These are phyloP conservation scores for Lactarius indigo DNA, from an alignment of 768 basidiomycete species.

Conservation along the genomic window DNA sequence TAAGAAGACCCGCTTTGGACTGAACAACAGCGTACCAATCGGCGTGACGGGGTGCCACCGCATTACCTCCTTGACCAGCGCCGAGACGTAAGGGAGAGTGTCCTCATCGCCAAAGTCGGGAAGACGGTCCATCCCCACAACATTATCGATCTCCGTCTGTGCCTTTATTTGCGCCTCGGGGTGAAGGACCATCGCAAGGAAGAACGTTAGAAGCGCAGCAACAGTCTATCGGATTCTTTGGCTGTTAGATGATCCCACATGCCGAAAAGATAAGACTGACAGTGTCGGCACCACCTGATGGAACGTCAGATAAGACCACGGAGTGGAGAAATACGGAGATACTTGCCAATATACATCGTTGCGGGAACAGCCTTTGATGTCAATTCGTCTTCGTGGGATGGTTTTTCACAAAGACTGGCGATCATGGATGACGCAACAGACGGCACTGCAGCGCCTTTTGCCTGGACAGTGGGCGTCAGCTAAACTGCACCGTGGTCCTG, in stretches of 20 bases:
- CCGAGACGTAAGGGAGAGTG: constrained; percentile 29
- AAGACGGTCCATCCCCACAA: constrained; percentile 30
- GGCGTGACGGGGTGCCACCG: constrained; percentile 28
- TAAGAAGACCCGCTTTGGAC: not conserved
- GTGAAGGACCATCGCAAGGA: constrained; percentile 33
- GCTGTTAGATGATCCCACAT: not conserved
- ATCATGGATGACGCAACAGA: constrained; percentile 22
- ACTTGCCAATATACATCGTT: constrained; percentile 21
- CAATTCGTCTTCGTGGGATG: constrained; percentile 15
- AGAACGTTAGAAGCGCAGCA: constrained; percentile 29
- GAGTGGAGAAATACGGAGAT: not conserved
- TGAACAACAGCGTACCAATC: constrained; percentile 16
- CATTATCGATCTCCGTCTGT: constrained; percentile 31
- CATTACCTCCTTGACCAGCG: constrained; percentile 29
- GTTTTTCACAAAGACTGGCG: constrained; percentile 6
- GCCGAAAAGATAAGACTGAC: constrained; percentile 15
- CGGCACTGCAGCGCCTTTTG: constrained; percentile 7
- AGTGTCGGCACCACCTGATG: constrained; percentile 22
- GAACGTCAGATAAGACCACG: not conserved
- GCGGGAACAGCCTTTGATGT: constrained; percentile 22
- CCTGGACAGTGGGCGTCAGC: constrained; percentile 3
- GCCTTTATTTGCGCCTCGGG: constrained; percentile 30
- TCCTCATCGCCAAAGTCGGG: constrained; percentile 28
- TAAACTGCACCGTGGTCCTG: not conserved
- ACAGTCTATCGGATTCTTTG: constrained; percentile 24